Evolutionary conservation across 2,329 filamentous ascomycete species (phyloP).

Genomic region (Nannizzia gypsea): DNA sequence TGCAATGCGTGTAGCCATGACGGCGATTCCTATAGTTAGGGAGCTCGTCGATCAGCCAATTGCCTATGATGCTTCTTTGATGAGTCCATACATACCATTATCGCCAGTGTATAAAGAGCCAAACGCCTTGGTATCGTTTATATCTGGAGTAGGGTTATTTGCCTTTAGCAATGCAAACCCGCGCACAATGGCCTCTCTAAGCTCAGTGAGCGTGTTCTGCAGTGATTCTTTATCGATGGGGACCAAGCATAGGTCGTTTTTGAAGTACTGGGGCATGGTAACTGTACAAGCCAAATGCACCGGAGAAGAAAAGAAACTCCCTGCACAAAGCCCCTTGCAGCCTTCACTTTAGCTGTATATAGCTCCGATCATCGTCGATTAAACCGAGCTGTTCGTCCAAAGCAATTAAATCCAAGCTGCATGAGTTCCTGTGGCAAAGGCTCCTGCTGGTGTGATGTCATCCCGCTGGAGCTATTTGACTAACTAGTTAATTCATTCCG

Average conservation of each 20-base stretch:
- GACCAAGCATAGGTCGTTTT: slow-evolving; percentile 19
- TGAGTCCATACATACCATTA: slow-evolving; percentile 19
- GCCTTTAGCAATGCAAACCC: slow-evolving; percentile 20
- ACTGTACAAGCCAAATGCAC: not conserved
- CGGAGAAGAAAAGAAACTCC: not conserved
- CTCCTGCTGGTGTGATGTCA: too few relatives aligned
- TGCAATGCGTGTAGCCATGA: slow-evolving; percentile 29
- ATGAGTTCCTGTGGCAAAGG: too few relatives aligned
- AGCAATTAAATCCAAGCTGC: too few relatives aligned
- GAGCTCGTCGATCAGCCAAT: not conserved
- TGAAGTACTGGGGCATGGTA: slow-evolving; percentile 19
- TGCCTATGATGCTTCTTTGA: not conserved
- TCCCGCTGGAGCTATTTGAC: too few relatives aligned
- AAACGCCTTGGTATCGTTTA: slow-evolving; percentile 16
- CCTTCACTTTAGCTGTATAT: not conserved
- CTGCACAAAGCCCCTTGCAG: not conserved
- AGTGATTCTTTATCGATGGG: slow-evolving; percentile 15
- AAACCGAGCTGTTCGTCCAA: too few relatives aligned
- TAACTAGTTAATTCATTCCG: too few relatives aligned
- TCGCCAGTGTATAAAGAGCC: slow-evolving; percentile 24
- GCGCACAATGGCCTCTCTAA: slow-evolving; percentile 22
- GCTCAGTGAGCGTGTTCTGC: slow-evolving; percentile 18
- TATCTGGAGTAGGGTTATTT: slow-evolving; percentile 17
- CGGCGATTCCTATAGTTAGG: slow-evolving; percentile 22
- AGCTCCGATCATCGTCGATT: not conserved